phyloP scores from a whole-genome alignment of 331 rosid species.

The Malus hybrid region DNA sequence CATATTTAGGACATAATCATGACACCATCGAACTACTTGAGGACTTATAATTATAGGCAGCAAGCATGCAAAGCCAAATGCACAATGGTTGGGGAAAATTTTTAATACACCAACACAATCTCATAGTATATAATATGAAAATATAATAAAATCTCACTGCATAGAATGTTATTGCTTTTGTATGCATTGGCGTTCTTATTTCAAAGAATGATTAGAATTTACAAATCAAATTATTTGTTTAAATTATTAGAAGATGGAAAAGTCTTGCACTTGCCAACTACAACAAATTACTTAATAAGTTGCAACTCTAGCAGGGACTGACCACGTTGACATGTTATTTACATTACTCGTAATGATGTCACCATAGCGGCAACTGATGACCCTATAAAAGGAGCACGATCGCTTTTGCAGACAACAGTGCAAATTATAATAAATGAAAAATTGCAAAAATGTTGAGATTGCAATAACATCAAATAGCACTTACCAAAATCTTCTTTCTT shows the following conservation, averaged over 20 bases:
- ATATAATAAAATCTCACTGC: not conserved
- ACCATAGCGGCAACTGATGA: not conserved
- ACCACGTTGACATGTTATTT: not conserved
- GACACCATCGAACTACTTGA: not conserved
- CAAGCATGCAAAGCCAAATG: not conserved
- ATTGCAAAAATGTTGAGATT: not conserved
- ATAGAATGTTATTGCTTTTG: not conserved
- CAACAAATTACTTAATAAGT: not conserved
- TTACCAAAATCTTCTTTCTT: constrained; percentile 89
- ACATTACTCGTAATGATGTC: not conserved
- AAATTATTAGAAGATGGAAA: not conserved
- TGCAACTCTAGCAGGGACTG: not conserved
- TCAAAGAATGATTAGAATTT: not conserved
- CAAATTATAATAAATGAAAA: not conserved
- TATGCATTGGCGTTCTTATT: not conserved
- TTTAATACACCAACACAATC: not conserved
- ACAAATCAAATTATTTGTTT: not conserved
- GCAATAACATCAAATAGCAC: constrained; percentile 24
- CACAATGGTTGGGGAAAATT: not conserved
- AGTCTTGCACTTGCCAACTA: not conserved
- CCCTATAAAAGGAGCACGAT: not conserved
- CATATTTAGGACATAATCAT: not conserved
- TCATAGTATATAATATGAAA: not conserved
- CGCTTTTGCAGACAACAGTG: not conserved
- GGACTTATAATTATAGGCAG: not conserved